A percentile compares a stretch with the other conserved stretches of the same genome.
These are phyloP conservation scores for Monosporascus sp. DNA, from an alignment of 2,329 filamentous ascomycete species.

Conservation along the genomic window DNA sequence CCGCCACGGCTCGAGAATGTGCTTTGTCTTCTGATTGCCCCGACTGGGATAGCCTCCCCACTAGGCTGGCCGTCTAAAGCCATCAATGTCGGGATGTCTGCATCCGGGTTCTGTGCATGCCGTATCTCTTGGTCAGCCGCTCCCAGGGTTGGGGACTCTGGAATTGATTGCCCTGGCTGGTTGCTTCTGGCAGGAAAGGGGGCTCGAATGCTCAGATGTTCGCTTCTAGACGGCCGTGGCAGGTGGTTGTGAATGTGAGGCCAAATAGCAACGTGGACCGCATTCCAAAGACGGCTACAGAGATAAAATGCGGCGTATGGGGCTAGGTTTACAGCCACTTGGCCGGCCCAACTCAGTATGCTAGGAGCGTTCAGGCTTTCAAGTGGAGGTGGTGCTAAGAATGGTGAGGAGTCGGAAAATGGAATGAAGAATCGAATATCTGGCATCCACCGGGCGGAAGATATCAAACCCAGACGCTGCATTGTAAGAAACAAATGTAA, in stretches of 20 bases:
- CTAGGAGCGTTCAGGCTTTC: conserved; percentile 31
- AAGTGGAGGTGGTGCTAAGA: conserved; percentile 39
- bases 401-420: conserved; percentile 46
- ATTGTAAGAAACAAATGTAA: conserved; percentile 47
- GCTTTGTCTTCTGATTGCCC: conserved; percentile 36
- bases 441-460: conserved; percentile 37
- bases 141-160: conserved; percentile 26
- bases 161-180: conserved; percentile 15
- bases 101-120: conserved; percentile 15
- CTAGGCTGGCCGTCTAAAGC: conserved; percentile 25
- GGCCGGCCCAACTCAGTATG: conserved; percentile 38
- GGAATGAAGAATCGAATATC: conserved; percentile 47
- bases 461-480: conserved; percentile 44
- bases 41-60: conserved; percentile 23
- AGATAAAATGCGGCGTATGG: conserved; percentile 44
- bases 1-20: conserved; percentile 40
- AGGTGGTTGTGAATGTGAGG: conserved; percentile 32
- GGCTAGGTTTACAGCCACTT: conserved; percentile 34
- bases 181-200: conserved; percentile 2
- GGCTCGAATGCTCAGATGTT: conserved; percentile 4
- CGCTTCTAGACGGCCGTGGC: conserved; percentile 24
- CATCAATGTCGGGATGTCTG: conserved; percentile 15
- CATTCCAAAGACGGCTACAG: conserved; percentile 32
- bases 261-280: conserved; percentile 32
- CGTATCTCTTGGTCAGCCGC: conserved; percentile 25